A percentile compares a stretch with the other conserved stretches of the same genome.
Conservation (phyloP, 352 stramenopile genomes). For the Phytophthora rubi region DNA sequence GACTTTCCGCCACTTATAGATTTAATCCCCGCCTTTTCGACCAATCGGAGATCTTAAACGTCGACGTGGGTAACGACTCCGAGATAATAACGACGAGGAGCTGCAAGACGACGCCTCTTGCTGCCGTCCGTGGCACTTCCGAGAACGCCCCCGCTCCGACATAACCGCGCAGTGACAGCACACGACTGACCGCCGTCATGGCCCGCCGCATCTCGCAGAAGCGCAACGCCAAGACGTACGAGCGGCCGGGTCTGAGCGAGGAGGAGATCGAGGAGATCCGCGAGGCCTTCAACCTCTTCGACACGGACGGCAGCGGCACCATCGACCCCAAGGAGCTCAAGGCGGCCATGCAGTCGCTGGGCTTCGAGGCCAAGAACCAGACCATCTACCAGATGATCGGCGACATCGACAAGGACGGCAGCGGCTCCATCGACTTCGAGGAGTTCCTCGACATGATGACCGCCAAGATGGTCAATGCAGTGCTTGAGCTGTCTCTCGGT, state of each 20-base stretch:
- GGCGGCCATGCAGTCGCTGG: conserved; percentile 96
- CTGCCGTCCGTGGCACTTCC: conserved; percentile 6
- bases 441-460: conserved; percentile 98
- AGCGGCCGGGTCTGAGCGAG: conserved; percentile 89
- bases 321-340: conserved; percentile 98
- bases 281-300: conserved; percentile 97
- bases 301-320: conserved; percentile 96
- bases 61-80: neutral
- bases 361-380: conserved; percentile 98
- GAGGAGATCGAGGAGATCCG: conserved; percentile 97
- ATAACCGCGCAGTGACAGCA: neutral
- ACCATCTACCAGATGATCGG: conserved; percentile 98
- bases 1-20: conserved; percentile 6
- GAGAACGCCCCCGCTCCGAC: neutral
- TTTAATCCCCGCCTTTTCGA: conserved; percentile 1
- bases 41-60: conserved; percentile 8
- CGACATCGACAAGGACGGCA: conserved; percentile 97
- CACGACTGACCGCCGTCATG: conserved; percentile 33
- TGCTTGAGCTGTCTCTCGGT: neutral
- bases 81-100: neutral
- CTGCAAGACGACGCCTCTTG: neutral
- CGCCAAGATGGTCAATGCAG: conserved; percentile 87
- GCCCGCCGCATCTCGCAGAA: conserved; percentile 80
- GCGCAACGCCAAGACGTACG: conserved; percentile 92
- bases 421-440: conserved; percentile 96